A percentile compares a stretch with the other conserved stretches of the same genome.
phyloP scores from a whole-genome alignment of 2,329 filamentous ascomycete genomes.

The Colletotrichum limetticola region DNA sequence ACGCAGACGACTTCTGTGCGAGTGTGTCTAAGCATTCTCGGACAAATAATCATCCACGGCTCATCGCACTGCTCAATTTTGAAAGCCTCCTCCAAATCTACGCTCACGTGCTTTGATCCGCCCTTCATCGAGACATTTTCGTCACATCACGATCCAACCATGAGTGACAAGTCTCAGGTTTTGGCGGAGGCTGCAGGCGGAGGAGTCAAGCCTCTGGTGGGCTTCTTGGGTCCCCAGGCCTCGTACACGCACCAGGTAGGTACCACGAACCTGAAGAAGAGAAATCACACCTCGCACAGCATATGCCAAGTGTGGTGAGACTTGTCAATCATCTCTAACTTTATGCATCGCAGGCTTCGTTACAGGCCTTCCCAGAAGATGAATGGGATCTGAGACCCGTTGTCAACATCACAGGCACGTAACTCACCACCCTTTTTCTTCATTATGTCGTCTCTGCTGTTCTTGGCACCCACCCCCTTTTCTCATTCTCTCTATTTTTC shows the following conservation, averaged over 20 bases:
- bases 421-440: background rate
- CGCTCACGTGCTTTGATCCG: background rate
- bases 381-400: slow-evolving; percentile 62
- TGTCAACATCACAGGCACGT: slow-evolving; percentile 60
- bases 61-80: background rate
- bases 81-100: background rate
- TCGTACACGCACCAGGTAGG: slow-evolving; percentile 66
- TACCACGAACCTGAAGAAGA: slow-evolving; percentile 39
- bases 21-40: background rate
- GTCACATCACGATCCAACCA: background rate
- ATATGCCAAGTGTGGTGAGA: background rate
- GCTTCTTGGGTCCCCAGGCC: slow-evolving; percentile 60
- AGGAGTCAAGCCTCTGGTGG: slow-evolving; percentile 49
- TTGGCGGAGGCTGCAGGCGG: slow-evolving; percentile 4
- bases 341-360: slow-evolving; percentile 51
- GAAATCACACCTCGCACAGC: slow-evolving; percentile 2
- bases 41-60: background rate
- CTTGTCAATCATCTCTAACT: slow-evolving; percentile 36
- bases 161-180: slow-evolving; percentile 27
- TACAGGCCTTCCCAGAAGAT: slow-evolving; percentile 58
- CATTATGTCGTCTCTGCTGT: slow-evolving; percentile 44
- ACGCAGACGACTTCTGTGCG: background rate
- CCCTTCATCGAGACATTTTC: background rate
- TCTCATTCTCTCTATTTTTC: slow-evolving; percentile 10
- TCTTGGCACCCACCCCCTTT: background rate